These are phyloP conservation scores for Entomortierella chlamydospora DNA, from an alignment of 192 early-diverging fungal species.

Conservation along the genomic window DNA sequence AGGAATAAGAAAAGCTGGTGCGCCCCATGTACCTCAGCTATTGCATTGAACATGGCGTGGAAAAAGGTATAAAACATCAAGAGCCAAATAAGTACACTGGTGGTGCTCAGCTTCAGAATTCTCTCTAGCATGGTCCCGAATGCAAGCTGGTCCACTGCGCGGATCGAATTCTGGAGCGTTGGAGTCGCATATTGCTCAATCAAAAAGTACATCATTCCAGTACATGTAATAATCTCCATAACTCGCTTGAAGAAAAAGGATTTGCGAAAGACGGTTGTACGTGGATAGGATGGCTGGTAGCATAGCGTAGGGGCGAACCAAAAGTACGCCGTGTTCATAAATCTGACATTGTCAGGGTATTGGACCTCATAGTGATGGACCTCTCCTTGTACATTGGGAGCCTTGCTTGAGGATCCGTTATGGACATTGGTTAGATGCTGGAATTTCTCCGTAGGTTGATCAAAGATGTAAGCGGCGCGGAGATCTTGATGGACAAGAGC, in stretches of 20 bases:
- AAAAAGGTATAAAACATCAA: slow-evolving; percentile 91
- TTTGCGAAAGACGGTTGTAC: slow-evolving; percentile 70
- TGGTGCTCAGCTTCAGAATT: slow-evolving; percentile 83
- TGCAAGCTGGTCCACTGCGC: slow-evolving; percentile 76
- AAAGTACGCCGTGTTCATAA: slow-evolving; percentile 77
- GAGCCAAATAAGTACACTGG: slow-evolving; percentile 85
- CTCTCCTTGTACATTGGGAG: slow-evolving; percentile 2
- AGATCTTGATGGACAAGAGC: slow-evolving; percentile 82
- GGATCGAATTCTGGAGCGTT: slow-evolving; percentile 79
- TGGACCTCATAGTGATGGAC: slow-evolving; percentile 63
- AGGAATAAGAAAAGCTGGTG: too few relatives aligned
- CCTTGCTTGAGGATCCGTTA: slow-evolving; percentile 5
- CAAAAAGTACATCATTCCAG: slow-evolving; percentile 83
- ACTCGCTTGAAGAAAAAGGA: slow-evolving; percentile 84
- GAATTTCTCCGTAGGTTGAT: slow-evolving; percentile 42
- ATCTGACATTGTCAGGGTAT: slow-evolving; percentile 82
- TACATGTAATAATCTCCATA: slow-evolving; percentile 70
- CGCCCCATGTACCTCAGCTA: slow-evolving; percentile 72
- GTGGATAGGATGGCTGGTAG: slow-evolving; percentile 89
- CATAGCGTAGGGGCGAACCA: slow-evolving; percentile 86
- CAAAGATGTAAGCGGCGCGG: slow-evolving; percentile 68
- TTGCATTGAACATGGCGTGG: slow-evolving; percentile 81
- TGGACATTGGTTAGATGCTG: slow-evolving; percentile 37
- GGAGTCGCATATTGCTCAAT: slow-evolving; percentile 84
- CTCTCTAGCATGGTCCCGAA: slow-evolving; percentile 80